A percentile compares a stretch with the other conserved stretches of the same genome.
Evolutionary conservation across 768 basidiomycete species (phyloP).

Genomic region (Thelephora ganbajun): DNA sequence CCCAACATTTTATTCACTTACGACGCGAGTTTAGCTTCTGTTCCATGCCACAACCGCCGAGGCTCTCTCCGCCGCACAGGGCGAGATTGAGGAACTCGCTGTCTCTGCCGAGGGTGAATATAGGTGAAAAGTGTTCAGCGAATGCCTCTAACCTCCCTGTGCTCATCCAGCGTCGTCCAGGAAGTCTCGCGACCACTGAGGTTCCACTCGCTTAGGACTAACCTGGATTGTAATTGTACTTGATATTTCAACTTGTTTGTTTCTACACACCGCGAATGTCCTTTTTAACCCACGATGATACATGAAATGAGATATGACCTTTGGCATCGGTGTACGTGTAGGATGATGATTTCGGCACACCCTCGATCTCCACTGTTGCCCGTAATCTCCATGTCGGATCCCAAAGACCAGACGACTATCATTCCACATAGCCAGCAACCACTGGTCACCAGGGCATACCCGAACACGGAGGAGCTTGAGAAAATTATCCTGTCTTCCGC

Average conservation of each 20-base stretch:
- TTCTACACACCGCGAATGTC: too few relatives aligned
- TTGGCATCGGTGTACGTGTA: too few relatives aligned
- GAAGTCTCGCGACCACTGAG: slow-evolving; percentile 85
- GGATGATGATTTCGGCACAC: too few relatives aligned
- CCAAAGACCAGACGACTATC: slow-evolving; percentile 59
- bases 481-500: slow-evolving; percentile 38
- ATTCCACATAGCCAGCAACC: slow-evolving; percentile 68
- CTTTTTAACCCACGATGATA: too few relatives aligned
- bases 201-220: slow-evolving; percentile 20
- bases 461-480: slow-evolving; percentile 45
- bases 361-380: not conserved
- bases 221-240: too few relatives aligned
- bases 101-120: slow-evolving; percentile 93
- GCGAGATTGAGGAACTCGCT: slow-evolving; percentile 86
- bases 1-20: not conserved
- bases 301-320: too few relatives aligned
- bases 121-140: slow-evolving; percentile 34
- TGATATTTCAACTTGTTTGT: too few relatives aligned
- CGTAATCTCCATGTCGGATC: slow-evolving; percentile 6
- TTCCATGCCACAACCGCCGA: slow-evolving; percentile 72
- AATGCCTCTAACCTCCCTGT: slow-evolving; percentile 1
- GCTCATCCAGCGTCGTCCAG: slow-evolving; percentile 21
- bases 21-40: slow-evolving; percentile 32
- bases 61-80: slow-evolving; percentile 67
- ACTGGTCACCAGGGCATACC: slow-evolving; percentile 53